Percentiles rank a stretch among this genome's conserved stretches.
Evolutionary conservation across 768 basidiomycete species (phyloP).

Genomic region (Lentinus brumalis): DNA sequence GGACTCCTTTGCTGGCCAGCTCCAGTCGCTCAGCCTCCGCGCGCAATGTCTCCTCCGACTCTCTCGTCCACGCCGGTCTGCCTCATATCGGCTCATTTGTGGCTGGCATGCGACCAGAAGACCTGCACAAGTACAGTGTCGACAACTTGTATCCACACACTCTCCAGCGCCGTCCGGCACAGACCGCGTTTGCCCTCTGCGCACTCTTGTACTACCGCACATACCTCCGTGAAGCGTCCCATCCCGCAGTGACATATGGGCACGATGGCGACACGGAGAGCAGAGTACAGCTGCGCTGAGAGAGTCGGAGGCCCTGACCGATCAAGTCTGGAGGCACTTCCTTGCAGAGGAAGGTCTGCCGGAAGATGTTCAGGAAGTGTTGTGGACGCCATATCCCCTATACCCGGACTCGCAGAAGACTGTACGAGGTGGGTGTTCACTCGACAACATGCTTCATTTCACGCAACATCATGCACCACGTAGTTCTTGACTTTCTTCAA

Average conservation of each 20-base stretch:
- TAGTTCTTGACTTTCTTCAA: constrained; percentile 47
- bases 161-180: constrained; percentile 7
- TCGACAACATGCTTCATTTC: neutral
- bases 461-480: neutral
- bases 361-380: constrained; percentile 46
- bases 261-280: constrained; percentile 41
- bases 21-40: neutral
- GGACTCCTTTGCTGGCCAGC: constrained; percentile 19
- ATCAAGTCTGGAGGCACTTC: constrained; percentile 44
- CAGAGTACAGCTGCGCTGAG: constrained; percentile 28
- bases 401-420: constrained; percentile 25
- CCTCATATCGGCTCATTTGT: constrained; percentile 22
- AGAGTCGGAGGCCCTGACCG: constrained; percentile 37
- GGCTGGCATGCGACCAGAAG: constrained; percentile 15
- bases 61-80: neutral
- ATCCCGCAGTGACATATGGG: constrained; percentile 40
- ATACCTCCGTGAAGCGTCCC: neutral
- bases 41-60: neutral
- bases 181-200: constrained; percentile 25
- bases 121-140: constrained; percentile 4
- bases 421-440: constrained; percentile 26
- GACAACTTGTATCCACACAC: constrained; percentile 17
- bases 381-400: constrained; percentile 50
- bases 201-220: constrained; percentile 26
- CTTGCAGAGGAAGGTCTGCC: constrained; percentile 41